Evolutionary conservation across 176 grass and related monocot species (phyloP).

Genomic region (Neostapfia colusana): DNA sequence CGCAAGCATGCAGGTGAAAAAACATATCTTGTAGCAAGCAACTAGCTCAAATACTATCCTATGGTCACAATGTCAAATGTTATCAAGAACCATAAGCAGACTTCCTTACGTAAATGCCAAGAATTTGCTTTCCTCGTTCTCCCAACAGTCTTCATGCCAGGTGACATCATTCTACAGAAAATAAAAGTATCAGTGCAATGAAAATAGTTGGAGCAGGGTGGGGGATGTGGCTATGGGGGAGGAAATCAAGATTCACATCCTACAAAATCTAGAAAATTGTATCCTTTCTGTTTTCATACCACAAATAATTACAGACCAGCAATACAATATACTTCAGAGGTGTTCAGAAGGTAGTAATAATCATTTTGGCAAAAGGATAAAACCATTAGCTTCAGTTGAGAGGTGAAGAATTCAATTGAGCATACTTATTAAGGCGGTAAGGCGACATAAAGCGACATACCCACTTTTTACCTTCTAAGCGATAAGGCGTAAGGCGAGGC

Average conservation of each 20-base stretch:
- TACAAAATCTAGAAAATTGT: constrained; percentile 26
- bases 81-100: constrained; percentile 14
- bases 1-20: constrained; percentile 18
- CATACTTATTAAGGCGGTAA: too few species aligned
- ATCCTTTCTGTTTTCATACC: background rate
- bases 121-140: constrained; percentile 86
- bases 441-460: too few species aligned
- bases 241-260: constrained; percentile 10
- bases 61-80: constrained; percentile 1
- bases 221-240: background rate
- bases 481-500: too few species aligned
- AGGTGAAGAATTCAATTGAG: background rate
- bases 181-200: constrained; percentile 32
- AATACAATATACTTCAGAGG: constrained; percentile 14
- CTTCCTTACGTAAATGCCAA: constrained; percentile 90
- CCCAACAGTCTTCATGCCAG: constrained; percentile 91
- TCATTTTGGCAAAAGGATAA: background rate
- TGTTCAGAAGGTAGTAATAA: background rate
- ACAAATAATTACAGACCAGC: background rate
- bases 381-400: background rate
- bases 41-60: constrained; percentile 18
- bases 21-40: background rate
- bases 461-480: too few species aligned
- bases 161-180: constrained; percentile 79
- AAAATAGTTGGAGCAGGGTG: background rate